Base-by-base conservation (phyloP, 176 grass and related monocot species). In the Canna indica region DNA sequence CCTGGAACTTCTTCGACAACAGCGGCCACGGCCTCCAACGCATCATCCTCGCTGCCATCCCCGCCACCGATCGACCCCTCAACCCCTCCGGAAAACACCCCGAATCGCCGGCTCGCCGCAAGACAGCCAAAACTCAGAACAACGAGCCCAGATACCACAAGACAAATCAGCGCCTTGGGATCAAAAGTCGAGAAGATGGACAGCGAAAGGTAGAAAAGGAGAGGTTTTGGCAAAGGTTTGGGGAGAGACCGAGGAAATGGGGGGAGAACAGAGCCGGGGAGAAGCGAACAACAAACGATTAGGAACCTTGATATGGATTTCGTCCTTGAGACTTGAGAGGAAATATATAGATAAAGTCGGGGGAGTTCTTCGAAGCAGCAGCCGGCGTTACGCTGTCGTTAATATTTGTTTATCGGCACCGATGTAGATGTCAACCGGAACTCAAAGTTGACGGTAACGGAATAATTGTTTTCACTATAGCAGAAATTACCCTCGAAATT, bases 11-110 rank as follows among this genome's bases (percentile, higher is more conserved):
- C 44, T 77, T 71, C 45, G 84, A 84, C 61, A 81, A 50, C 53
- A 77, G 67, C 39, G 82, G 86, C 86, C 94, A 91, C 15, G 94
- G 89, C 22, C 73, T 54, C 94, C 94, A 99, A 81, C 87, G 69
- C 69, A 99, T 99, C 86, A 91, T 73, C 81, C 74, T 91, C 73
- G 76, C 69, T 59, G 80, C 70, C 89, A 90, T 87, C 46, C 52
- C 59, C 47, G 33, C 41, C 28, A 59, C 32, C 60, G 29, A 18
- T 33, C 60, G 22, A n/a, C 1, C 9, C 41, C 41, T 44, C 59
- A 25, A 17, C 16, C 10, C 67, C 25, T 30, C 3, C 67, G 4
- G 5, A 70, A 11, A 18, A 6, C 44, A 14, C 16, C 46, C 24
- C n/a, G 18, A 18, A 4, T 5, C 38, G 9, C 66, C 1, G 30